Percentiles rank a stretch among this genome's conserved stretches.
These are phyloP conservation scores for Ustilago trichophora DNA, from an alignment of 1,284 basidiomycete genomes.

Conservation along the genomic window DNA sequence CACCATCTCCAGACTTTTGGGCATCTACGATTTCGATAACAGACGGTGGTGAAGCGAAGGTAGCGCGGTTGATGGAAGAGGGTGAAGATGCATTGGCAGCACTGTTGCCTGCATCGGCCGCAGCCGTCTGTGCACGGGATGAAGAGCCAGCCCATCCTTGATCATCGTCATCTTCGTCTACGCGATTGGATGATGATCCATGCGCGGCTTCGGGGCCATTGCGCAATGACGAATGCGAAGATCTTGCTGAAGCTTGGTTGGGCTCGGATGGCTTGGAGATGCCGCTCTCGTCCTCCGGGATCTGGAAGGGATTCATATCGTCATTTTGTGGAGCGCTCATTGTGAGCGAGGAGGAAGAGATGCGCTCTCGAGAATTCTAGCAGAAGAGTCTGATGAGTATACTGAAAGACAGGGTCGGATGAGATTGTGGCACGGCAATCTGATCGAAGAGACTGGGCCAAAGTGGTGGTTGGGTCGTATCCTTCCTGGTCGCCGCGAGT, in stretches of 20 bases:
- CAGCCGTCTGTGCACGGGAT: constrained; percentile 20
- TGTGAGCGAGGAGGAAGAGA: constrained; percentile 3
- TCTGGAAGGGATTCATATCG: constrained; percentile 46
- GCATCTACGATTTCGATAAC: constrained; percentile 74
- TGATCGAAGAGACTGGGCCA: too few relatives aligned
- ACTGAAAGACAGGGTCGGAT: too few relatives aligned
- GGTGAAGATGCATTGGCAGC: constrained; percentile 8
- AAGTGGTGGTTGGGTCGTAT: too few relatives aligned
- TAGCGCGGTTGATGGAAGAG: constrained; percentile 13
- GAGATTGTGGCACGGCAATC: too few relatives aligned
- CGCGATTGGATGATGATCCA: neutral
- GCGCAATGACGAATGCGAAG: constrained; percentile 17
- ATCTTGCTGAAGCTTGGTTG: constrained; percentile 8
- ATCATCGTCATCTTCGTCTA: constrained; percentile 29
- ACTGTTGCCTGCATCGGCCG: neutral
- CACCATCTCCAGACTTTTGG: constrained; percentile 84
- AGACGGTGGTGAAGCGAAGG: constrained; percentile 34
- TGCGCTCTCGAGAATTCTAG: too few relatives aligned
- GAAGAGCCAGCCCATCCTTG: constrained; percentile 39
- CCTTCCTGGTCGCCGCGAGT: too few relatives aligned
- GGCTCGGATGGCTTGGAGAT: constrained; percentile 7
- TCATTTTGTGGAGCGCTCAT: constrained; percentile 26
- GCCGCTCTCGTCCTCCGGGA: constrained; percentile 32
- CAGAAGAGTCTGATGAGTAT: too few relatives aligned
- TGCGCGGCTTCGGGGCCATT: neutral